phyloP scores from a whole-genome alignment of 345 rosid genomes.

The Murraya paniculata region DNA sequence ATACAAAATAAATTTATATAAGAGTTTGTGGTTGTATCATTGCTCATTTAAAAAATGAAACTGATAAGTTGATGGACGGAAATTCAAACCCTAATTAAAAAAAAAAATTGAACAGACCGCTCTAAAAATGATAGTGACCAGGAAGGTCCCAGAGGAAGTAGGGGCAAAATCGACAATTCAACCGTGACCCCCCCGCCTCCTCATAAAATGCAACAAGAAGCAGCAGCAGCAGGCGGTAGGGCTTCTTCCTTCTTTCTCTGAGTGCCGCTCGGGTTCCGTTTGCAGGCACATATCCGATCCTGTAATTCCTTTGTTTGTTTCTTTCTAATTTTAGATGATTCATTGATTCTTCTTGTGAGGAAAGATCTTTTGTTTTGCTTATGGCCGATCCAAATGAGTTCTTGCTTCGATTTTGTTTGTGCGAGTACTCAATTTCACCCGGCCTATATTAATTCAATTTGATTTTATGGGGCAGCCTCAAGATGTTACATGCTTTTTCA shows the following conservation, averaged over 20 bases:
- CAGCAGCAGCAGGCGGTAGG: neutral
- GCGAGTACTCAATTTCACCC: constrained; percentile 18
- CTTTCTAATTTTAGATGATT: neutral
- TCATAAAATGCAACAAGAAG: neutral
- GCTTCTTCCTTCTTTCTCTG: neutral
- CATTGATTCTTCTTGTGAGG: neutral
- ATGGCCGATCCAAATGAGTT: constrained; percentile 18
- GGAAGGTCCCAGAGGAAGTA: neutral
- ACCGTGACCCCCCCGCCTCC: neutral
- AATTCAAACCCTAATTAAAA: neutral
- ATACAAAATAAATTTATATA: no score
- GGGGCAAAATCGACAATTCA: neutral
- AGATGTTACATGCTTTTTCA: constrained; percentile 1
- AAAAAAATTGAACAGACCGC: no score
- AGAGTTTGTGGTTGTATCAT: no score
- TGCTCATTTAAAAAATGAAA: no score
- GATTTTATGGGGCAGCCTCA: neutral
- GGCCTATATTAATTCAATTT: neutral
- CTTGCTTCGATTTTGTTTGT: neutral
- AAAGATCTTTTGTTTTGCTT: neutral
- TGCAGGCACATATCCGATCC: neutral
- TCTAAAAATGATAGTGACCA: no score
- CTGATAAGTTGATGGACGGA: accelerated
- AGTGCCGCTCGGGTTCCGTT: neutral
- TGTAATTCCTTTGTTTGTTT: neutral